Percentiles rank a stretch among this genome's conserved stretches.
Conservation (phyloP, 768 basidiomycete species). For the Leccinum sublutescens region DNA sequence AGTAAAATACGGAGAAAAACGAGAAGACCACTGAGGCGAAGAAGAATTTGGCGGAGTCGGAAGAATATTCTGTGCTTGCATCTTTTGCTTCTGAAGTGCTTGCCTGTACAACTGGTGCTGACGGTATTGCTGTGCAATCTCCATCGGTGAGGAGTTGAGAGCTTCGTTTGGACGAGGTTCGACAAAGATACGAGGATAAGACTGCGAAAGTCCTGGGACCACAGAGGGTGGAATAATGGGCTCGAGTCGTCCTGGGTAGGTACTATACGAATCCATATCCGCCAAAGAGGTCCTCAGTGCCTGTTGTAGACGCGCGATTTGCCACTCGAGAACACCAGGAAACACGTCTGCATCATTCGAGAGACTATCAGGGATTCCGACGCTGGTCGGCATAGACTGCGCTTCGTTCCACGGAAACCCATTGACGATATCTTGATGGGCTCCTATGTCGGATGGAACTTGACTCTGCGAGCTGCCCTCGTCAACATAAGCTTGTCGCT, state of each 20-base stretch:
- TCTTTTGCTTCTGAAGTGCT: too few relatives aligned
- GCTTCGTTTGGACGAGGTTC: too few relatives aligned
- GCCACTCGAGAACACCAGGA: slow-evolving; percentile 24
- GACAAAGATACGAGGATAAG: too few relatives aligned
- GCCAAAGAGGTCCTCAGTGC: slow-evolving; percentile 25
- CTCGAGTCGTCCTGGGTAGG: slow-evolving; percentile 30
- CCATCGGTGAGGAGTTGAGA: too few relatives aligned
- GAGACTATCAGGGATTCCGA: not conserved
- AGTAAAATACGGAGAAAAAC: too few relatives aligned
- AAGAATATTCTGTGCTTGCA: too few relatives aligned
- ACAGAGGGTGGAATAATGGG: slow-evolving; percentile 30
- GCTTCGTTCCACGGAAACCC: slow-evolving; percentile 19
- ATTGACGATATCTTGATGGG: slow-evolving; percentile 8
- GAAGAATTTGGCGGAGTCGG: too few relatives aligned
- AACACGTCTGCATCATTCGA: slow-evolving; percentile 3
- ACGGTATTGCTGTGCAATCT: too few relatives aligned
- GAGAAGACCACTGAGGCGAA: too few relatives aligned
- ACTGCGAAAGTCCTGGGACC: slow-evolving; percentile 33
- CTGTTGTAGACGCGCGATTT: slow-evolving; percentile 26
- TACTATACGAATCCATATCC: slow-evolving; percentile 18
- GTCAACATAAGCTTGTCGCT: slow-evolving; percentile 3
- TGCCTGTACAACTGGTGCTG: too few relatives aligned
- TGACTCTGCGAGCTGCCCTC: slow-evolving; percentile 2
- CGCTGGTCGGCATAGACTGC: slow-evolving; percentile 6
- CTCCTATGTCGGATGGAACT: slow-evolving; percentile 8